Evolutionary conservation across 495 filamentous ascomycete species (phyloP), one percentile per base, ranked within the genome.

Genomic region (Aspergillus cristatus): DNA sequence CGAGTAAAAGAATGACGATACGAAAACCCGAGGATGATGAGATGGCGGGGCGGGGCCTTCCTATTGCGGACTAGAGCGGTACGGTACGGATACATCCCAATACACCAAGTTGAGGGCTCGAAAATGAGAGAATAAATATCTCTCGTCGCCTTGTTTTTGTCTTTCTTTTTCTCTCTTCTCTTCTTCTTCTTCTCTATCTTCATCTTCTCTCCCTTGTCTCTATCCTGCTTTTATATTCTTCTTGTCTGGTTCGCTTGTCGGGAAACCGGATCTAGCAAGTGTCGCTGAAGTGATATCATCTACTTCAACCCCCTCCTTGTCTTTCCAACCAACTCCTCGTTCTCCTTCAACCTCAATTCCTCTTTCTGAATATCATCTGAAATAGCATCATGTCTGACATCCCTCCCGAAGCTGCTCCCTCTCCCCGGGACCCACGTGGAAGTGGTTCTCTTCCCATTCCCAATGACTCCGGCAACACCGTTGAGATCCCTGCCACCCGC

Each of bases 401-500:
- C 40, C 60, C 50, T 18, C 62, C 58, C 22, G 58, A 72, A 28
- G 24, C 32, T 26, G 37, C 50, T 44, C 49, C 34, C 18, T 60
- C 62, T 30, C 57, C 55, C 26, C 45, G 52, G 18, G 53, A 59
- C 32, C 22, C 35, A 25, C 52, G 48, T 34, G 44, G 46, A 38
- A 55, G 53, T 33, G 44, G 53, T 46, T 53, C 58, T 24, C 47
- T 78, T 32, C 48, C 67, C 28, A 73, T 78, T 37, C 72, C 76
- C 31, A 54, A 47, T 18, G 69, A 70, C 14, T 46, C 55, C 33
- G 64, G 58, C 24, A 68, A 75, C 48, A 67, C 78, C 18, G 73
- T 86, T 40, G 83, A 87, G 60, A 70, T 89, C 34, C 82, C 82
- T 14, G 80, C 82, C 14, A 70, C 78, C 17, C 64, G 81, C 38